These are phyloP conservation scores for Cymbopogon flexuosus DNA, from an alignment of 202 grass and related monocot species.

Conservation along the genomic window DNA sequence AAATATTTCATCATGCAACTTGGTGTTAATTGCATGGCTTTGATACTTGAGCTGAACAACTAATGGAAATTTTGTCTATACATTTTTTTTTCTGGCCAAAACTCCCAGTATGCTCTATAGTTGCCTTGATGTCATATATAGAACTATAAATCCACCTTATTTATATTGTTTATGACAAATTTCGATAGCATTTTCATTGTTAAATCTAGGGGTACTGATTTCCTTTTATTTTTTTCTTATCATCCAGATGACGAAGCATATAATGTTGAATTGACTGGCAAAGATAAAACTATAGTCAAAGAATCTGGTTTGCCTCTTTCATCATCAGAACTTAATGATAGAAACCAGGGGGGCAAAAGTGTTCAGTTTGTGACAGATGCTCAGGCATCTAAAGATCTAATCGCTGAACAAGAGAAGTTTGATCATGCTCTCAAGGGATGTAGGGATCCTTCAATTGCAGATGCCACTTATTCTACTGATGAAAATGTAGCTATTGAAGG, in stretches of 20 bases:
- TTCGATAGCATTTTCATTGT: constrained; percentile 10
- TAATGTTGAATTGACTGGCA: constrained; percentile 8
- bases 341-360: constrained; percentile 24
- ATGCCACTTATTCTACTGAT: constrained; percentile 2
- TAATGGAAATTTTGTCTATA: neutral
- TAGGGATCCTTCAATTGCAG: constrained; percentile 8
- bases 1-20: neutral
- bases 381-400: constrained; percentile 27
- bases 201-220: constrained; percentile 5
- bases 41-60: neutral
- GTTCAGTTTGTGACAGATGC: constrained; percentile 22
- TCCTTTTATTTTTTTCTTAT: neutral
- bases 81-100: neutral
- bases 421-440: constrained; percentile 6
- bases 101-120: neutral
- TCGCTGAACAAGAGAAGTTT: constrained; percentile 33
- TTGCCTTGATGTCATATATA: neutral
- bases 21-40: neutral
- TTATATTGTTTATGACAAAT: neutral
- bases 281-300: constrained; percentile 17
- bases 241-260: constrained; percentile 26
- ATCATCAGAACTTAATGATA: constrained; percentile 18
- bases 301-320: constrained; percentile 15
- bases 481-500: constrained; percentile 31
- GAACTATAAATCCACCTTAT: neutral